These are phyloP conservation scores for Talaromyces funiculosus DNA, from an alignment of 2,329 filamentous ascomycete species.

Conservation along the genomic window DNA sequence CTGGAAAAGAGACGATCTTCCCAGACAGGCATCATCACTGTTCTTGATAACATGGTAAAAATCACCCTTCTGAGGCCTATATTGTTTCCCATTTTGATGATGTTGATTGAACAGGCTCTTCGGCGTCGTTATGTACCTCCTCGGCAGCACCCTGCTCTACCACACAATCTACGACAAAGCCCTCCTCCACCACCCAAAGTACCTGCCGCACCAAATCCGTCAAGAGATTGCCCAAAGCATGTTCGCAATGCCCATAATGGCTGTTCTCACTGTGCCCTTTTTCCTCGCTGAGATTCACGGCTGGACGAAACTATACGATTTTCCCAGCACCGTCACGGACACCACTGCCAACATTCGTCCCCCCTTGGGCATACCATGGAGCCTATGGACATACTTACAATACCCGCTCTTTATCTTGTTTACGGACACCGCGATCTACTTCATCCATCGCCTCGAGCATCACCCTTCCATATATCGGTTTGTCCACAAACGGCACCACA, in stretches of 20 bases:
- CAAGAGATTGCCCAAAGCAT: constrained; percentile 71
- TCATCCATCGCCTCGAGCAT: constrained; percentile 72
- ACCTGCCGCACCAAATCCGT: constrained; percentile 75
- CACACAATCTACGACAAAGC: constrained; percentile 75
- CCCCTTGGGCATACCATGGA: constrained; percentile 40
- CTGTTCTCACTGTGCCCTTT: constrained; percentile 64
- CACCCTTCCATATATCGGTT: constrained; percentile 69
- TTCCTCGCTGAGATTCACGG: constrained; percentile 72
- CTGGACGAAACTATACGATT: constrained; percentile 71
- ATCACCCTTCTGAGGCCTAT: background rate
- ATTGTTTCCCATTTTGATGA: background rate
- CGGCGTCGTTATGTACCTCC: background rate
- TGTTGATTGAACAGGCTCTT: constrained; percentile 15
- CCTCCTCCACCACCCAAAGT: constrained; percentile 74
- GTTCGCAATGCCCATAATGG: constrained; percentile 66
- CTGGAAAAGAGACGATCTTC: constrained; percentile 27
- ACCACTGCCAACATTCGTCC: constrained; percentile 29
- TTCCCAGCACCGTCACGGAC: constrained; percentile 61
- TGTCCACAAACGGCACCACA: constrained; percentile 86
- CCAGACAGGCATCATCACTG: constrained; percentile 24
- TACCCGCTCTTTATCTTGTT: constrained; percentile 74
- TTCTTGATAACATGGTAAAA: constrained; percentile 26
- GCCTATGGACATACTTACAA: constrained; percentile 66
- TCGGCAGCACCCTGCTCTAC: constrained; percentile 55
- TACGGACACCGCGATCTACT: constrained; percentile 75